These are phyloP conservation scores for Coniochaeta sp. DNA, from an alignment of 2,329 filamentous ascomycete species.

Conservation along the genomic window DNA sequence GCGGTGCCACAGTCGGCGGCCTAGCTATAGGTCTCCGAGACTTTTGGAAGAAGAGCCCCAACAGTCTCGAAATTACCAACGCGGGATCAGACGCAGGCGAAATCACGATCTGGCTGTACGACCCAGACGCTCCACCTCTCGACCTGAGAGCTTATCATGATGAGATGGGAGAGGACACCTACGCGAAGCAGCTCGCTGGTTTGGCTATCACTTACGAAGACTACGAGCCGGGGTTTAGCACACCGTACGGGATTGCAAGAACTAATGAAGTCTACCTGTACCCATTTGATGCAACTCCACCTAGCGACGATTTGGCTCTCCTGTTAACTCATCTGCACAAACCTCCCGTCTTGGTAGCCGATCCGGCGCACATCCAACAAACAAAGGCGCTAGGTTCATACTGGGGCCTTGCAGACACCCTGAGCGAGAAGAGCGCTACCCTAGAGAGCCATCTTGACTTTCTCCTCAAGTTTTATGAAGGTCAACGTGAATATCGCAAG, in stretches of 20 bases:
- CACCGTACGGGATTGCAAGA: neutral
- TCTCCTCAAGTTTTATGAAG: neutral
- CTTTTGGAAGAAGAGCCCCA: conserved; percentile 58
- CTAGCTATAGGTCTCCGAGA: conserved; percentile 36
- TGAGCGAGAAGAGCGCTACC: too few species aligned
- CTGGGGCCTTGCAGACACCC: neutral
- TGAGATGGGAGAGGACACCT: neutral
- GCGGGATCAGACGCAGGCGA: conserved; percentile 39
- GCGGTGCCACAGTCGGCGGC: too few species aligned
- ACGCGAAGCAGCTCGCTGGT: neutral
- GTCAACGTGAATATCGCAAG: conserved; percentile 39
- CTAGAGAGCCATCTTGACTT: neutral
- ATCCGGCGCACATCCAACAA: neutral
- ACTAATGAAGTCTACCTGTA: neutral
- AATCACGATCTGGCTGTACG: conserved; percentile 55
- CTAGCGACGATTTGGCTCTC: neutral
- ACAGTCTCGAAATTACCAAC: conserved; percentile 45
- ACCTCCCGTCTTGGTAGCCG: neutral
- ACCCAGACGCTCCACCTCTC: conserved; percentile 24
- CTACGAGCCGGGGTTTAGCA: neutral
- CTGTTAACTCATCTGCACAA: neutral
- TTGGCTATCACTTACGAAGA: neutral
- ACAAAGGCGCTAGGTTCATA: neutral
- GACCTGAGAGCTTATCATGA: neutral
- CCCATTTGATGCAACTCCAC: neutral